A percentile compares a stretch with the other conserved stretches of the same genome.
Evolutionary conservation across 495 filamentous ascomycete genomes (phyloP).

Genomic region (Aspergillus indologenus): DNA sequence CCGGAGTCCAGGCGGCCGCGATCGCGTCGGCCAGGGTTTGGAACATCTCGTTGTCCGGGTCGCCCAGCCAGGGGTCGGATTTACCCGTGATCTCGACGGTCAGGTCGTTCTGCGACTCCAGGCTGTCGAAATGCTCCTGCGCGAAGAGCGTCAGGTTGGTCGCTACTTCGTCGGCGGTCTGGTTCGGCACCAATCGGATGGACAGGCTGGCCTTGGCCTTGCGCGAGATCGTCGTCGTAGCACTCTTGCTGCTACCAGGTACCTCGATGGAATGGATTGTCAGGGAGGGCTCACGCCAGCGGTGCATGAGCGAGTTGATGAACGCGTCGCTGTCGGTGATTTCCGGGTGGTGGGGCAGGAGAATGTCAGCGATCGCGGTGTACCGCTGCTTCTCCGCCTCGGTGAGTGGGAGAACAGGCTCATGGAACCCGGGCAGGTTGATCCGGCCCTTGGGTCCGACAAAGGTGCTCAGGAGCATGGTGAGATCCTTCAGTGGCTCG

Average conservation of each 20-base stretch:
- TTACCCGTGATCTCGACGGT: slow-evolving; percentile 83
- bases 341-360: slow-evolving; percentile 67
- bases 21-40: slow-evolving; percentile 83
- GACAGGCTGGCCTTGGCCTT: slow-evolving; percentile 83
- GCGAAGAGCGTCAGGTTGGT: slow-evolving; percentile 63
- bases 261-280: slow-evolving; percentile 93
- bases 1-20: slow-evolving; percentile 68
- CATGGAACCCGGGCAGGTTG: slow-evolving; percentile 75
- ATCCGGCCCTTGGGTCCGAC: slow-evolving; percentile 61
- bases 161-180: slow-evolving; percentile 74
- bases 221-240: slow-evolving; percentile 83
- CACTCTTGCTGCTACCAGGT: slow-evolving; percentile 47
- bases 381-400: slow-evolving; percentile 77
- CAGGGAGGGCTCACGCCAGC: slow-evolving; percentile 94
- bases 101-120: slow-evolving; percentile 77
- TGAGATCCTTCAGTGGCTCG: slow-evolving; percentile 87
- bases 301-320: slow-evolving; percentile 77
- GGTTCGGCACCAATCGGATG: slow-evolving; percentile 88
- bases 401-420: slow-evolving; percentile 72
- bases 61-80: slow-evolving; percentile 94
- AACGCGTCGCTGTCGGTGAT: slow-evolving; percentile 64
- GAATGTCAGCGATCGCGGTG: slow-evolving; percentile 71
- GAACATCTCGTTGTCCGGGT: slow-evolving; percentile 87
- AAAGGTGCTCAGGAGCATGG: slow-evolving; percentile 73
- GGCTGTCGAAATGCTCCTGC: slow-evolving; percentile 62